phyloP scores from a whole-genome alignment of 768 basidiomycete genomes.

The Phallus indusiatus region DNA sequence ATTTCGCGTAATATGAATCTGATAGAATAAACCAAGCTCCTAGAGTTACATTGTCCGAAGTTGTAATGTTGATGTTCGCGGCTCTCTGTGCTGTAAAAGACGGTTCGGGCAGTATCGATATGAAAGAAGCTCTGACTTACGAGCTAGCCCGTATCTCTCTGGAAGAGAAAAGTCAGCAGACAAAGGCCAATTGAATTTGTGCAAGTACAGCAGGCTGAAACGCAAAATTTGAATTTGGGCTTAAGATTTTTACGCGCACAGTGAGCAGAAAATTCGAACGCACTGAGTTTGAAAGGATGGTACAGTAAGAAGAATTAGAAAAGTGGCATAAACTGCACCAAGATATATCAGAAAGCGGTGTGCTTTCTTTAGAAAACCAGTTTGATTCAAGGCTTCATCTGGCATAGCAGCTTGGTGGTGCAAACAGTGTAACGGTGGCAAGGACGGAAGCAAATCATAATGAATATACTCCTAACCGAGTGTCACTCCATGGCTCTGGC shows the following conservation, averaged over 20 bases:
- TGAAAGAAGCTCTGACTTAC: slow-evolving; percentile 33
- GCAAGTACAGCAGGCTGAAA: slow-evolving; percentile 49
- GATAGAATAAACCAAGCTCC: slow-evolving; percentile 84
- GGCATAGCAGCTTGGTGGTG: neutral
- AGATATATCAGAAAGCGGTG: slow-evolving; percentile 29
- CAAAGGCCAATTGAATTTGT: slow-evolving; percentile 55
- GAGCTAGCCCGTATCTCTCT: slow-evolving; percentile 73
- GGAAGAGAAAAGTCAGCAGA: slow-evolving; percentile 57
- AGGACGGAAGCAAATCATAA: neutral
- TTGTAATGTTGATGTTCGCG: slow-evolving; percentile 56
- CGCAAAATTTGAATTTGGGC: slow-evolving; percentile 10
- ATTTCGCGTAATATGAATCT: slow-evolving; percentile 47
- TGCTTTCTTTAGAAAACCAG: slow-evolving; percentile 8
- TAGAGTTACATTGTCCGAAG: slow-evolving; percentile 66
- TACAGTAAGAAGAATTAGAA: slow-evolving; percentile 44
- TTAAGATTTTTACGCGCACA: neutral
- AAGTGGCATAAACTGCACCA: slow-evolving; percentile 42
- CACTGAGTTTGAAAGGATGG: slow-evolving; percentile 66
- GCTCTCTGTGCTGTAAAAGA: slow-evolving; percentile 59
- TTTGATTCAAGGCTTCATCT: neutral
- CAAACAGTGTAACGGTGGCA: neutral
- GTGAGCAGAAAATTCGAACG: slow-evolving; percentile 21
- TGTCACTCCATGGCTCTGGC: neutral
- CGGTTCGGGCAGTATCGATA: neutral
- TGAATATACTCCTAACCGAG: neutral